Conservation (phyloP, 768 basidiomycete species). For the Tulasnella calospora region DNA sequence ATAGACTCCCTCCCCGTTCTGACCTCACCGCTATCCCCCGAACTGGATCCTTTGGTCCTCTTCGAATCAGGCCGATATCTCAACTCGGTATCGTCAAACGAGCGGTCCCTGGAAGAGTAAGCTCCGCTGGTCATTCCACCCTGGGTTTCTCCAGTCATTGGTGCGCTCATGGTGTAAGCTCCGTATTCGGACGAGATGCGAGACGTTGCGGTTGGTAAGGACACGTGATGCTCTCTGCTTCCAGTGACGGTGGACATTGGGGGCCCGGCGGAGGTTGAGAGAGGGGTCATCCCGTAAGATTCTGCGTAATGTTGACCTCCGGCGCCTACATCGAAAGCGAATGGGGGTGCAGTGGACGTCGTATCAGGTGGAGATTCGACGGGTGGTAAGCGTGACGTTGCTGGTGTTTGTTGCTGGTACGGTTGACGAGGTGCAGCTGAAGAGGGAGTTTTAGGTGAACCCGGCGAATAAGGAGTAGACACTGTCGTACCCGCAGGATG, state of each 20-base stretch:
- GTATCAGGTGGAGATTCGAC: conserved; percentile 23
- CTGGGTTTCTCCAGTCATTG: not conserved
- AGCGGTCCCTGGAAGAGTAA: not conserved
- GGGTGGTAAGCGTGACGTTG: not conserved
- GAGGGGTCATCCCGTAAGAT: conserved; percentile 19
- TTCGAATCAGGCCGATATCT: conserved; percentile 24
- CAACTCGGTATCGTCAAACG: conserved; percentile 9
- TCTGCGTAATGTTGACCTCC: conserved; percentile 7
- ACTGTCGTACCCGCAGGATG: conserved; percentile 9
- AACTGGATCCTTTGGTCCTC: conserved; percentile 20
- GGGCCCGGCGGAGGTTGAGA: conserved; percentile 11
- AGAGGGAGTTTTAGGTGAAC: conserved; percentile 7
- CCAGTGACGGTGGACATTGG: not conserved
- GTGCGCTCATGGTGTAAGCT: conserved; percentile 7
- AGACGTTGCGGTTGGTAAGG: conserved; percentile 5
- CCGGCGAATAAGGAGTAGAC: not conserved
- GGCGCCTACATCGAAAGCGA: conserved; percentile 17
- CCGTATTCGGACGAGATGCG: conserved; percentile 1
- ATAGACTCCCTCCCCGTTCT: conserved; percentile 3
- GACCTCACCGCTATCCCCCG: conserved; percentile 12
- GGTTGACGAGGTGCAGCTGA: not conserved
- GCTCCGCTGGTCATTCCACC: not conserved
- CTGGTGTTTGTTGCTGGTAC: conserved; percentile 10
- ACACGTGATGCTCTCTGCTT: conserved; percentile 9
- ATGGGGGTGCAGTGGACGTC: conserved; percentile 19